Base-by-base conservation (phyloP, 257 asterid species). In the Ophiorrhiza pumila region DNA sequence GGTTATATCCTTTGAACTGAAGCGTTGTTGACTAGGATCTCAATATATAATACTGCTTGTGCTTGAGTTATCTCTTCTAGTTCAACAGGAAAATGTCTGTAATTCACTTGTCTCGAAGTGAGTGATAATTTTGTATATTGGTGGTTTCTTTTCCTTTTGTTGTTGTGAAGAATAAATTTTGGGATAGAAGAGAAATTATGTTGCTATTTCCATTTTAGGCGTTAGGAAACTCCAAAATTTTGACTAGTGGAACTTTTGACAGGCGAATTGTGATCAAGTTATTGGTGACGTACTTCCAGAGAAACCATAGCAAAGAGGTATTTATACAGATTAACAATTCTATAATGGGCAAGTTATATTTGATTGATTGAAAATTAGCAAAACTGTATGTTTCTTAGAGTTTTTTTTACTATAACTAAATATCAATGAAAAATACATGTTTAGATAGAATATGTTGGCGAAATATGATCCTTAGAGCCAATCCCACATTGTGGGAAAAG, bases 291-390 rank as follows among this genome's bases (percentile, higher is more conserved):
- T 95, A 92, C 83, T 95, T 95, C 80, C 98, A 92, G 88, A 87
- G 92, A 84, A 92, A 92, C 82, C 97, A 95, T 85, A 95, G 97
- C 87, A 92, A 88, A 86, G 98, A 95, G 98, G 99, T 95, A 72
- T 34, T 5, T 29, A 63, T 79, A 58, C 68, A 61, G 57, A 1
- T 32, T 35, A 23, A 12, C 47, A 32, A 27, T 35, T 41, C 57
- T 70, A 20, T 7, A n/a, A 10, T 15, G 37, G 31, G 18, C 46
- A 18, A 31, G 35, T 31, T 18, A 20, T 42, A 29, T 13, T 43
- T n/a, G 20, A 27, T 63, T 63, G 34, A 13, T 46, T 57, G 20
- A 11, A 13, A 55, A 43, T 23, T 37, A 7, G 64, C 22, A 41
- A 53, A 53, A n/a, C n/a, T n/a, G n/a, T n/a, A n/a, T n/a, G n/a